Conservation (phyloP, 1,284 basidiomycete genomes). For the Naganishia cerealis region DNA sequence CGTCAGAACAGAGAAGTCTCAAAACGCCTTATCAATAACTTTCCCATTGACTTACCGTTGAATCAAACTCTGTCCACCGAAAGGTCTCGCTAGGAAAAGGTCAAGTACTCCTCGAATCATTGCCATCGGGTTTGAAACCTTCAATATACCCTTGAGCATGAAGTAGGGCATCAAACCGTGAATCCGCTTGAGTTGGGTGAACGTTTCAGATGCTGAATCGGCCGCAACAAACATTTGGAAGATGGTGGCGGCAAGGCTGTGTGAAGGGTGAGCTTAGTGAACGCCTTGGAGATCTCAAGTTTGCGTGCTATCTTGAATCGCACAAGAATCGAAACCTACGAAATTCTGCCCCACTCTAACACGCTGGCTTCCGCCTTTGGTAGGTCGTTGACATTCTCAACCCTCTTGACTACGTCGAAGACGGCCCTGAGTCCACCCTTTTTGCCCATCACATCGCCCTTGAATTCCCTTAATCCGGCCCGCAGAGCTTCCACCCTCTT, state of each 20-base stretch:
- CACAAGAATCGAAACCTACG: conserved; percentile 59
- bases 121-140: conserved; percentile 89
- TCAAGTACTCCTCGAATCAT: conserved; percentile 93
- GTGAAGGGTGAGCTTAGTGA: background rate
- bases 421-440: conserved; percentile 83
- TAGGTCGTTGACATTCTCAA: conserved; percentile 72
- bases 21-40: background rate
- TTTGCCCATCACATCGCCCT: conserved; percentile 84
- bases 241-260: conserved; percentile 84
- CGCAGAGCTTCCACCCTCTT: conserved; percentile 82
- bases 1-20: background rate
- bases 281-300: background rate
- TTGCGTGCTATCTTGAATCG: background rate
- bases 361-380: conserved; percentile 85
- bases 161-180: conserved; percentile 98
- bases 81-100: conserved; percentile 95
- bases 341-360: conserved; percentile 94
- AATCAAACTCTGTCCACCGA: conserved; percentile 85
- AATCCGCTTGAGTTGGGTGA: conserved; percentile 83
- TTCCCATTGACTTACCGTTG: conserved; percentile 64
- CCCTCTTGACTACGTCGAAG: conserved; percentile 83
- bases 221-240: conserved; percentile 93
- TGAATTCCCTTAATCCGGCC: conserved; percentile 79
- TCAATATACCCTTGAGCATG: conserved; percentile 85
- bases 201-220: conserved; percentile 86